These are phyloP conservation scores for Colletotrichum truncatum DNA, from an alignment of 2,329 filamentous ascomycete genomes.

Conservation along the genomic window DNA sequence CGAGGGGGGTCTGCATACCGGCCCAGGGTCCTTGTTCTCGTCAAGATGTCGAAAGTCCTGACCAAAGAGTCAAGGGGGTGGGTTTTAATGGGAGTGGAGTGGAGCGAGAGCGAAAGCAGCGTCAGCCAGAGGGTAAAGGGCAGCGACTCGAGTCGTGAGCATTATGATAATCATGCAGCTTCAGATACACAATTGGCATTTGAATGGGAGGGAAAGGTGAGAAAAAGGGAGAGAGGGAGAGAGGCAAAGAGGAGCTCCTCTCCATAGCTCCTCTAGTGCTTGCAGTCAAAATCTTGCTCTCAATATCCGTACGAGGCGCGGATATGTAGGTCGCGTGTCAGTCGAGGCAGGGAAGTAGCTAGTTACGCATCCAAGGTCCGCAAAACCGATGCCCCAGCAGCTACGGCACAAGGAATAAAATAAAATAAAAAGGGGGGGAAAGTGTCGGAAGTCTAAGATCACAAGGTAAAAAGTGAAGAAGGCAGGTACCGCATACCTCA, in stretches of 20 bases:
- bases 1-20: slow-evolving; percentile 15
- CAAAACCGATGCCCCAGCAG: background rate
- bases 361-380: slow-evolving; percentile 5
- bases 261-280: background rate
- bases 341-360: slow-evolving; percentile 18
- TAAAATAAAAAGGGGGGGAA: too few species aligned
- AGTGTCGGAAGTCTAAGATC: background rate
- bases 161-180: too few species aligned
- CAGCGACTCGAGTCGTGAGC: too few species aligned
- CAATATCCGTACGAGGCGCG: background rate
- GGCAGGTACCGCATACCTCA: background rate
- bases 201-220: background rate
- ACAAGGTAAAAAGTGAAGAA: background rate
- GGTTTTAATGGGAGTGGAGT: slow-evolving; percentile 8
- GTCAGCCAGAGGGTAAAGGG: too few species aligned
- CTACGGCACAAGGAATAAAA: too few species aligned
- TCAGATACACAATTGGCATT: too few species aligned
- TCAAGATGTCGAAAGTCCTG: slow-evolving; percentile 20
- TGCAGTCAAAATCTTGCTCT: background rate
- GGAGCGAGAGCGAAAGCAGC: background rate
- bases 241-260: background rate
- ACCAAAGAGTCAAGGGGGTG: background rate
- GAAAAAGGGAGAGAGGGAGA: background rate
- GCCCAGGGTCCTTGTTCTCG: slow-evolving; percentile 23
- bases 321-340: background rate